Conservation (phyloP, 1,284 basidiomycete species). For the Cystobasidium slooffiae region DNA sequence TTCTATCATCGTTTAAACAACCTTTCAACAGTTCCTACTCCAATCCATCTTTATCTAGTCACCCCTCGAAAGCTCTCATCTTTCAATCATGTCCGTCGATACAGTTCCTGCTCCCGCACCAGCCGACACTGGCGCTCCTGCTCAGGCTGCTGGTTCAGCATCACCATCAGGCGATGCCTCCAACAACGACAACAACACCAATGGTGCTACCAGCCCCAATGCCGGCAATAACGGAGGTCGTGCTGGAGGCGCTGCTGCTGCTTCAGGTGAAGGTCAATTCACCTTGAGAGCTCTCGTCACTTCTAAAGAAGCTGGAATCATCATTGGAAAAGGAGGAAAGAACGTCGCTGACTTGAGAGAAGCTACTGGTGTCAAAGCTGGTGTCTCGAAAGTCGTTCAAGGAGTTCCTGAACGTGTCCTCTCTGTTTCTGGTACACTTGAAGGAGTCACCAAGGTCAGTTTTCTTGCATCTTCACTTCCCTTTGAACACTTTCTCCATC, state of each 20-base stretch:
- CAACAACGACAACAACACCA: slow-evolving; percentile 1
- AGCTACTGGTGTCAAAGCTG: slow-evolving; percentile 94
- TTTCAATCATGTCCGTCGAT: slow-evolving; percentile 40
- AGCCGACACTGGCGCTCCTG: slow-evolving; percentile 19
- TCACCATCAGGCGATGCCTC: not conserved
- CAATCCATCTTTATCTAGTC: not conserved
- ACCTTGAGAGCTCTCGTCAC: slow-evolving; percentile 90
- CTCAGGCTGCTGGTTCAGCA: not conserved
- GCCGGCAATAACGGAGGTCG: not conserved
- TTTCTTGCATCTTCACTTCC: not conserved
- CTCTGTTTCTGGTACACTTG: slow-evolving; percentile 86
- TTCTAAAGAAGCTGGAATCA: slow-evolving; percentile 95
- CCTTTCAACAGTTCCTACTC: not conserved
- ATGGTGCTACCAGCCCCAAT: not conserved
- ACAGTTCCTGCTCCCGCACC: slow-evolving; percentile 43
- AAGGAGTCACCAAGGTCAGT: slow-evolving; percentile 81
- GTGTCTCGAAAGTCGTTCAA: slow-evolving; percentile 95
- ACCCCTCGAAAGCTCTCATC: not conserved
- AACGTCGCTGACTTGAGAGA: slow-evolving; percentile 96
- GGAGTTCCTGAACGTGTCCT: slow-evolving; percentile 98
- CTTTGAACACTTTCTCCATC: not conserved
- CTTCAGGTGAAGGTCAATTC: slow-evolving; percentile 56
- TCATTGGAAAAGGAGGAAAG: slow-evolving; percentile 94
- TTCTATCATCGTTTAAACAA: not conserved
- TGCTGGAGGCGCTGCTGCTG: not conserved